These are phyloP conservation scores for Coemansia sp. DNA, from an alignment of 192 early-diverging fungal species.

Conservation along the genomic window DNA sequence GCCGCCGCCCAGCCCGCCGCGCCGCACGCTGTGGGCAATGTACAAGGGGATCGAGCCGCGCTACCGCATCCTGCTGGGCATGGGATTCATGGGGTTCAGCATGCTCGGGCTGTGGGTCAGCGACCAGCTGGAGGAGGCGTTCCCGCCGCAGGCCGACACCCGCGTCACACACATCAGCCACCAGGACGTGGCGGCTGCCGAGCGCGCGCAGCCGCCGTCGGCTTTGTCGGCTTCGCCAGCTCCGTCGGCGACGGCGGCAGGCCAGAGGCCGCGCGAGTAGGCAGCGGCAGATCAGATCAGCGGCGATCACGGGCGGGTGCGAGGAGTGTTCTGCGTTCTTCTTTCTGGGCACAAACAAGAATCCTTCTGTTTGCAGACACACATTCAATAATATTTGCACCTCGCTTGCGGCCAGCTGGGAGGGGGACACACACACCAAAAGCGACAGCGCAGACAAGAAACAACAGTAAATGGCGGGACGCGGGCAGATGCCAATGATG, in stretches of 20 bases:
- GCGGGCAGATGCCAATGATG: constrained; percentile 53
- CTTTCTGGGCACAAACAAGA: background rate
- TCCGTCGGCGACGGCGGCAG: background rate
- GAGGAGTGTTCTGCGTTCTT: background rate
- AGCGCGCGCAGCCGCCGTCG: background rate
- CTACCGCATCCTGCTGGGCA: constrained; percentile 44
- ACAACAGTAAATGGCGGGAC: constrained; percentile 39
- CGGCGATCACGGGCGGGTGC: background rate
- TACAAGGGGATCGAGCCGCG: constrained; percentile 49
- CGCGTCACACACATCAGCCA: constrained; percentile 32
- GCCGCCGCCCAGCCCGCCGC: constrained; percentile 7
- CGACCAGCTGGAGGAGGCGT: constrained; percentile 39
- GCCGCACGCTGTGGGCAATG: constrained; percentile 34
- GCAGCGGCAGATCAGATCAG: background rate
- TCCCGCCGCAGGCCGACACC: constrained; percentile 30
- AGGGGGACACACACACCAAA: background rate
- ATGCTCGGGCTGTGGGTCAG: constrained; percentile 48
- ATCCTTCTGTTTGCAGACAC: too few relatives aligned
- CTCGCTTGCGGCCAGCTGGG: too few relatives aligned
- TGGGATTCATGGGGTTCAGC: constrained; percentile 51
- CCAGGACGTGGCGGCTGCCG: constrained; percentile 3
- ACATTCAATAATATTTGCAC: too few relatives aligned
- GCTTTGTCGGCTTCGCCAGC: background rate
- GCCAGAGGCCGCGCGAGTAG: too few relatives aligned
- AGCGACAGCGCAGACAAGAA: background rate